Evolutionary conservation across 1,284 basidiomycete genomes (phyloP), one percentile per base, ranked within the genome.

Genomic region (Irpex lacteus): DNA sequence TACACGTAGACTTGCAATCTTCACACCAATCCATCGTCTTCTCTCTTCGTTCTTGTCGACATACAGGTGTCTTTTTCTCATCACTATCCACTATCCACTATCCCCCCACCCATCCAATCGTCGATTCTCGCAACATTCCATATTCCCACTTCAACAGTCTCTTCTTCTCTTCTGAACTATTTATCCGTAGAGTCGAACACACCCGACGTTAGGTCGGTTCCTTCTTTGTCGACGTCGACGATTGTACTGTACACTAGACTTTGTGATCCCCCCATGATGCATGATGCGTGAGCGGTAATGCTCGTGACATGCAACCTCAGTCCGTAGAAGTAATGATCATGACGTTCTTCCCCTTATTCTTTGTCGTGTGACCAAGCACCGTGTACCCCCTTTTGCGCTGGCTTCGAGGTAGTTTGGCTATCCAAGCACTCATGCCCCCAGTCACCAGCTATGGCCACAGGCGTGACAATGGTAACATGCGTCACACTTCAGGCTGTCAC

Each of bases 1-100:
- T 56, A 56, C 54, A 56, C 54, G 54, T 56, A 56, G 54, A 56
- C 44, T 52, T 21, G 19, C 11, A 56, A 7, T 56, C 54, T 34
- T 18, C 11, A 11, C 34, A 8, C 7, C 54, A 34, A 13, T 36
- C 26, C 54, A 36, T 56, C 54, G 9, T 26, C 9, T 53, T 26
- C 18, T 56, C 54, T 56, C 34, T 56, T 56, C 34, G 7, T 56
- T 56, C 54, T 36, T 36, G 34, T 56, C 26, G 13, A 13, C 50
- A 52, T 56, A 34, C 32, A 44, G 11, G 21, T 56, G 11, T 56
- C 54, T 56, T 56, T 13, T 56, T 34, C 26, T 11, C 11, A 19
- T 56, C 18, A 26, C 13, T 18, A 32, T 26, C 26, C 34, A 34
- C 54, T 36, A 56, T 26, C 54, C 54, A 13, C 32, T 15, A 32